Evolutionary conservation across 2,329 filamentous ascomycete species (phyloP).

Genomic region (Diplodia mutila): DNA sequence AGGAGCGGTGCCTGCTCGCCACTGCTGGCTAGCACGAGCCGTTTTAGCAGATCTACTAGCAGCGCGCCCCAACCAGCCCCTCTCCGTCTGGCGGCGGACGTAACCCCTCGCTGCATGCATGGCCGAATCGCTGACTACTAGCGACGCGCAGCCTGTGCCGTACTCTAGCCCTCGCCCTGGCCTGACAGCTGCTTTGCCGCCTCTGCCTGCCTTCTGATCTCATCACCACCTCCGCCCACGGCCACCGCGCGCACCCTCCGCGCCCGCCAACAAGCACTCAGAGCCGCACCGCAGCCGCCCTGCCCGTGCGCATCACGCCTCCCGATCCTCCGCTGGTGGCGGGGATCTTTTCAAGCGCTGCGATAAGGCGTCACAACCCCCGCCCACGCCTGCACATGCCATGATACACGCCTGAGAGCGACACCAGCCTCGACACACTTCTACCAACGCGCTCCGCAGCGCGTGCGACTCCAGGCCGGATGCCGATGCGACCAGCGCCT

Average conservation of each 20-base stretch:
- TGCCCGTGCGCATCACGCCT: conserved; percentile 17
- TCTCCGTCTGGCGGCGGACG: conserved; percentile 9
- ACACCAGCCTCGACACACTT: conserved; percentile 17
- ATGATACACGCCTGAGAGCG: conserved; percentile 23
- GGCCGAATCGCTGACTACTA: conserved; percentile 11
- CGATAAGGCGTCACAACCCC: conserved; percentile 24
- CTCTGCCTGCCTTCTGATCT: conserved; percentile 23
- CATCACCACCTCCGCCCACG: conserved; percentile 19
- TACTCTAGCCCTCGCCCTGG: conserved; percentile 20
- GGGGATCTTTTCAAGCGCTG: conserved; percentile 20
- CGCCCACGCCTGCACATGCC: conserved; percentile 19
- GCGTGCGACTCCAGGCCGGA: conserved; percentile 24
- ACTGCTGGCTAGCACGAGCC: background rate
- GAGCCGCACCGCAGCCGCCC: conserved; percentile 18
- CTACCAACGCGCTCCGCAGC: conserved; percentile 10
- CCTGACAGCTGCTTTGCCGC: conserved; percentile 21
- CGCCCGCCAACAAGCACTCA: conserved; percentile 5
- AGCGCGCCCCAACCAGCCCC: conserved; percentile 7
- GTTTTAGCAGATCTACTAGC: background rate
- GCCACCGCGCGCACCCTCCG: conserved; percentile 2
- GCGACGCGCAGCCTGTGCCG: conserved; percentile 19
- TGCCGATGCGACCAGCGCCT: conserved; percentile 25
- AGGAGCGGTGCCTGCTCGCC: conserved; percentile 13
- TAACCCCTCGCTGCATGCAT: conserved; percentile 22
- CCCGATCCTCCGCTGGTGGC: conserved; percentile 22